Evolutionary conservation across 106 monocot species (phyloP), one percentile per base, ranked within the genome.

Genomic region (Acanthochlamys bracteata): DNA sequence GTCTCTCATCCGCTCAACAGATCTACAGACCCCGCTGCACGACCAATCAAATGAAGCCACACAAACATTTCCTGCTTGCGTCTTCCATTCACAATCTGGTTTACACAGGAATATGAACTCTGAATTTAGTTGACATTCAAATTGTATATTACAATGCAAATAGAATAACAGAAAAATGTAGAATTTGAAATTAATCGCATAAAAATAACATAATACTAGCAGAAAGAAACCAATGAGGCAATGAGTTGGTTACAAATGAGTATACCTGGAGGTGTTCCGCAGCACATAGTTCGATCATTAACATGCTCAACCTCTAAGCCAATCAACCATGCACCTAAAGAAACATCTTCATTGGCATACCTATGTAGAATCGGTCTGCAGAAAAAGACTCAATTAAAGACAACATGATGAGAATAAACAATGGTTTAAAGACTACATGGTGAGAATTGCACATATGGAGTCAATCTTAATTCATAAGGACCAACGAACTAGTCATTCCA

Each of bases 261-360:
- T n/a, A n/a, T 71, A 90, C 95, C 90, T 73, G 91, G 91, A 25
- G 96, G 95, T 16, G 90, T 83, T 24, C 84, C 91, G 56, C 96
- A 96, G 25, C 96, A 96, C 78, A 91, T 74, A 56, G 64, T 80
- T 15, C 82, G 76, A 12, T 96, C 96, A 63, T 96, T 85, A 13
- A 96, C 67, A 21, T 96, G 91, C 21, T 88, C 78, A 11, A 91
- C 88, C 39, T 91, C 87, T 17, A 96, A 78, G 7, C 96, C 91
- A 41, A 96, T 57, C 20, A 96, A 67, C 96, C 91, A 96, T 27
- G 96, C 76, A 42, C 96, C 96, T 0, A 89, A 49, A 13, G 84
- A 89, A 10, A 89, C 79, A 53, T 89, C 89, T 68, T 89, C 89
- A 49, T 89, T 89, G 12, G 89, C 89, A 53, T 74, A 89, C 17